Evolutionary conservation across 2,329 filamentous ascomycete genomes (phyloP).

Genomic region (Claviceps lovelessii): DNA sequence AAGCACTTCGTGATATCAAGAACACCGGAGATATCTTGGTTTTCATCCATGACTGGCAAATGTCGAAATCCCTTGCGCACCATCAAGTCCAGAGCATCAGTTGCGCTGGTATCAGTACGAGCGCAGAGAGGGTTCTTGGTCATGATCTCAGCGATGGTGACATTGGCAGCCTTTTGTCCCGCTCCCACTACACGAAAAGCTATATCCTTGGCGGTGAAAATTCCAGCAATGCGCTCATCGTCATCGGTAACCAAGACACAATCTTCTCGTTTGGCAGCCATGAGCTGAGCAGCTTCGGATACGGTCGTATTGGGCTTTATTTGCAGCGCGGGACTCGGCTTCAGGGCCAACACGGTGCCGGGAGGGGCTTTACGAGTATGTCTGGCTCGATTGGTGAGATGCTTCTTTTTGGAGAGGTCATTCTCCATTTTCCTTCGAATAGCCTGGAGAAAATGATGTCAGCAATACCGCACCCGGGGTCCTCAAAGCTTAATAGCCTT

Average conservation of each 20-base stretch:
- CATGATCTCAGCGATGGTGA: slow-evolving; percentile 98
- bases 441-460: slow-evolving; percentile 42
- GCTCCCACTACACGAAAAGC: slow-evolving; percentile 91
- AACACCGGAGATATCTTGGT: slow-evolving; percentile 96
- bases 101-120: slow-evolving; percentile 92
- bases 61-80: slow-evolving; percentile 96
- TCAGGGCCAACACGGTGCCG: slow-evolving; percentile 86
- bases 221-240: slow-evolving; percentile 93
- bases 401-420: slow-evolving; percentile 95
- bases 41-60: slow-evolving; percentile 98
- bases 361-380: slow-evolving; percentile 87
- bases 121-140: slow-evolving; percentile 98
- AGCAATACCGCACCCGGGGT: not conserved
- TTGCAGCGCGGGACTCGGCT: slow-evolving; percentile 89
- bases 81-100: slow-evolving; percentile 94
- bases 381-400: slow-evolving; percentile 60
- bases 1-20: slow-evolving; percentile 99
- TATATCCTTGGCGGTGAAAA: slow-evolving; percentile 97
- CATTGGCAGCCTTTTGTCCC: slow-evolving; percentile 73
- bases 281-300: slow-evolving; percentile 90
- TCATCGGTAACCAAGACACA: slow-evolving; percentile 96
- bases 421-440: slow-evolving; percentile 94
- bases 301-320: slow-evolving; percentile 93
- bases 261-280: slow-evolving; percentile 97
- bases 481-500: not conserved